Base-by-base conservation (phyloP, 495 filamentous ascomycete genomes). In the Penicillium longicatenatum region DNA sequence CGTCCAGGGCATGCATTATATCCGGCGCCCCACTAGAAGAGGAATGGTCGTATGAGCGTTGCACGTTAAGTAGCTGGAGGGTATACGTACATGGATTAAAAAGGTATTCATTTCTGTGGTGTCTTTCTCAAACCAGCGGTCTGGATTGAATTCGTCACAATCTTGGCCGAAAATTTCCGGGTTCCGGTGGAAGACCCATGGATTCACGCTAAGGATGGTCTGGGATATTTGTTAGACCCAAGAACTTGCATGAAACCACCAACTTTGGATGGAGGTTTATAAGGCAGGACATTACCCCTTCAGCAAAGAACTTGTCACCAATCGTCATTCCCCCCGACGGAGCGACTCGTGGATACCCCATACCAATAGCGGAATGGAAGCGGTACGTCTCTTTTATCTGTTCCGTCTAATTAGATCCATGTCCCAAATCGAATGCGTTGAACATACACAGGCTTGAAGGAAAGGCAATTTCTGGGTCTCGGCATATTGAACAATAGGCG, bases 351-450 rank as follows among this genome's bases (percentile, higher is more conserved):
- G 71, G 65, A 20, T 76, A 58, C 8, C 53, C 59, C 12, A 64
- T 47, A n/a, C 46, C 52, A 9, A 72, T 65, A 17, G 66, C 67
- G 39, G 68, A 41, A 44, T 70, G 64, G 63, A 63, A 84, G 6
- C 79, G 82, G 29, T 79, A 79, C 19, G 81, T 75, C 58, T 86
- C 84, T 61, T 79, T 75, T 57, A 84, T 75, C 71, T 74, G 44
- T 19, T 24, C 7, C 20, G 39, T 2, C 12, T 4, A 35, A 42
- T 61, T 24, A 54, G 42, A 11, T 2, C 3, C 26, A 26, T 26
- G 26, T 26, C 26, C 26, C 26, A 26, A 22, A 19, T 2, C 1
- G 31, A 22, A 17, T 22, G 33, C 26, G 17, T 30, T 20, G 9
- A 11, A 57, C 69, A n/a, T 61, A 72, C 70, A 59, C 70, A 70